Percentiles rank a stretch among this genome's conserved stretches.
These are phyloP conservation scores for Pouteria campechiana DNA, from an alignment of 179 eudicot genomes.

Conservation along the genomic window DNA sequence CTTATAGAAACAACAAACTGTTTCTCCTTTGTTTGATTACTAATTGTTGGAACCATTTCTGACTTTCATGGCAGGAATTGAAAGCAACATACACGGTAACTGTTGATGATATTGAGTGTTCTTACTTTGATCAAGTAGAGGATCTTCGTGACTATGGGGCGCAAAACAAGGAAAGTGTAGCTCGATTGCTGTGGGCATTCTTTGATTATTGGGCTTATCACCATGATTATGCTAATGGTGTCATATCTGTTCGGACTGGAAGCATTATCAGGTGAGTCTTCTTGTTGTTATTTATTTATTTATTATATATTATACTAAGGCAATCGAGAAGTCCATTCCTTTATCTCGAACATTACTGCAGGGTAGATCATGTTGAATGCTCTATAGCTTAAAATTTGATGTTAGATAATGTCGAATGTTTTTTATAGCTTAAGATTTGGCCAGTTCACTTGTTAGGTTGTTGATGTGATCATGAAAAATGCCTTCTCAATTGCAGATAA, in stretches of 20 bases:
- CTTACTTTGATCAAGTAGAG: constrained; percentile 82
- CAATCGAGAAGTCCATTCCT: no score
- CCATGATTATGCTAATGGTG: constrained; percentile 80
- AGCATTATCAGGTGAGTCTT: constrained; percentile 56
- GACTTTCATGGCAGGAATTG: constrained; percentile 50
- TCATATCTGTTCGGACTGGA: constrained; percentile 81
- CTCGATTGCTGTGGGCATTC: constrained; percentile 78
- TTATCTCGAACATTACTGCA: no score
- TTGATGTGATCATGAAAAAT: no score
- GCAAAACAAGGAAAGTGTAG: constrained; percentile 59
- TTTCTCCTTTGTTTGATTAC: background rate
- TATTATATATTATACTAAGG: no score
- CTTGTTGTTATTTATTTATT: no score
- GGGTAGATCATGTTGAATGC: no score
- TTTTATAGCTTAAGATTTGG: no score
- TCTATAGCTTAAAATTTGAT: no score
- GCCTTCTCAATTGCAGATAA: no score
- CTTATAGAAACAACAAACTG: background rate
- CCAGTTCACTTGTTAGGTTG: no score
- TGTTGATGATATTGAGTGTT: constrained; percentile 55
- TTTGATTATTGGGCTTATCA: constrained; percentile 92
- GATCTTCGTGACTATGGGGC: constrained; percentile 60
- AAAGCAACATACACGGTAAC: constrained; percentile 49
- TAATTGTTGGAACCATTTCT: background rate
- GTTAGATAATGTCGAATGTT: no score